Evolutionary conservation across 257 asterid genomes (phyloP).

Genomic region (Salvia splendens): DNA sequence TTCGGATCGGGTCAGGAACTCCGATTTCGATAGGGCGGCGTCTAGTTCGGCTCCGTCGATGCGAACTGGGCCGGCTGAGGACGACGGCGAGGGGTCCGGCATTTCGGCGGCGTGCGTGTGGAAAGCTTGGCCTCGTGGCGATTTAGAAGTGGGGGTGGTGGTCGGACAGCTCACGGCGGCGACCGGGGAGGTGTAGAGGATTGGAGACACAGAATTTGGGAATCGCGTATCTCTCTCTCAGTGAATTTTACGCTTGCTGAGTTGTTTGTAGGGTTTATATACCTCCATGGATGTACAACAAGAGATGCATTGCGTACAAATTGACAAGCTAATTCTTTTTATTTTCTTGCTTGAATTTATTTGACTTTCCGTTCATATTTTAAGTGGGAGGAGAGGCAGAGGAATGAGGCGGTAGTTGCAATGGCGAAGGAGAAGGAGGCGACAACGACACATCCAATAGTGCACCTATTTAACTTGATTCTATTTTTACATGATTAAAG

Average conservation of each 20-base stretch:
- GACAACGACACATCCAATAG: too few species aligned
- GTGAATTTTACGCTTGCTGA: background rate
- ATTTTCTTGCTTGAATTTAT: too few species aligned
- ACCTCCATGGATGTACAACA: slow-evolving; percentile 13
- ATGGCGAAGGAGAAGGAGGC: too few species aligned
- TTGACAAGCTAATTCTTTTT: background rate
- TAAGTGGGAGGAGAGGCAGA: too few species aligned
- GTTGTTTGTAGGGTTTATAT: slow-evolving; percentile 33
- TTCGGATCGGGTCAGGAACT: slow-evolving; percentile 60
- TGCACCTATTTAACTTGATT: too few species aligned
- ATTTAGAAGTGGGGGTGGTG: slow-evolving; percentile 16
- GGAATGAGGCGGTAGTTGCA: too few species aligned
- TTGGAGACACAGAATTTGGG: slow-evolving; percentile 8
- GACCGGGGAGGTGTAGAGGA: slow-evolving; percentile 25
- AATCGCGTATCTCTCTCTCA: background rate
- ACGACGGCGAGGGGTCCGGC: slow-evolving; percentile 51
- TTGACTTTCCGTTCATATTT: too few species aligned
- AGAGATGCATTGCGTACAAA: slow-evolving; percentile 10
- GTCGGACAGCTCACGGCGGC: slow-evolving; percentile 27
- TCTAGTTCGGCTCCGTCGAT: slow-evolving; percentile 68
- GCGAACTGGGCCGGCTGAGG: slow-evolving; percentile 48
- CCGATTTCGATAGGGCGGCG: slow-evolving; percentile 49
- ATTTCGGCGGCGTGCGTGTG: slow-evolving; percentile 28
- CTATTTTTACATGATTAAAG: too few species aligned
- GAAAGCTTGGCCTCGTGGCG: slow-evolving; percentile 31